Evolutionary conservation across 805 yeast species (phyloP).

Genomic region (Metschnikowia aberdeeniae): DNA sequence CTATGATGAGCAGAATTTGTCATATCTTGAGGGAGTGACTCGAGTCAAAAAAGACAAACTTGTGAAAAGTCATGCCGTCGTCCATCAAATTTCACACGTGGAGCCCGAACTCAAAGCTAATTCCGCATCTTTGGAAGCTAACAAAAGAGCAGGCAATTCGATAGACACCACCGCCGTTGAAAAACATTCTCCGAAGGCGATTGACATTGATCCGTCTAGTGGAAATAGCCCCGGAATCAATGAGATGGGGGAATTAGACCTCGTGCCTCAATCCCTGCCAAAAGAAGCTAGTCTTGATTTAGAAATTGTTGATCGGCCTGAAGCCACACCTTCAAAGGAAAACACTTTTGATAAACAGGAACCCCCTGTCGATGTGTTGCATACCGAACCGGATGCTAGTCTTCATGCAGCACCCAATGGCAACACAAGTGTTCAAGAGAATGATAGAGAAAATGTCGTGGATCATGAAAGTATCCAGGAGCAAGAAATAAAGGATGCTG

Average conservation of each 20-base stretch:
- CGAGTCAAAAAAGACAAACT: not conserved
- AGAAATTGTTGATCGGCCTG: not conserved
- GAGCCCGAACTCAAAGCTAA: not conserved
- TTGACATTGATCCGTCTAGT: not conserved
- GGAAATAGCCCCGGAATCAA: not conserved
- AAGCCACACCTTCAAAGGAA: no score
- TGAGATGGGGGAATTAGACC: not conserved
- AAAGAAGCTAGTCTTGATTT: not conserved
- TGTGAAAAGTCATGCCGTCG: not conserved
- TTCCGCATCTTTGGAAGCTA: not conserved
- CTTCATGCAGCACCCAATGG: no score
- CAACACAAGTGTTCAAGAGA: no score
- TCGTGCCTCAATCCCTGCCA: conserved; percentile 5
- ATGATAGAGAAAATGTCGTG: no score
- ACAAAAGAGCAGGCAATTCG: not conserved
- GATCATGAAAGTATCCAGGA: not conserved
- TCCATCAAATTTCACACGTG: not conserved
- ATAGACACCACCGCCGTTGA: not conserved
- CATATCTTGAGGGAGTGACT: conserved; percentile 21
- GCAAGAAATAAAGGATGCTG: not conserved
- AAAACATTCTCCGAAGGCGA: not conserved
- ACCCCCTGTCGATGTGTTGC: not conserved
- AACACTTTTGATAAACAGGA: not conserved
- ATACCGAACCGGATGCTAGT: not conserved
- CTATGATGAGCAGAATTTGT: conserved; percentile 30